Evolutionary conservation across 192 early-diverging fungal genomes (phyloP).

Genomic region (Oehlia diaphana): DNA sequence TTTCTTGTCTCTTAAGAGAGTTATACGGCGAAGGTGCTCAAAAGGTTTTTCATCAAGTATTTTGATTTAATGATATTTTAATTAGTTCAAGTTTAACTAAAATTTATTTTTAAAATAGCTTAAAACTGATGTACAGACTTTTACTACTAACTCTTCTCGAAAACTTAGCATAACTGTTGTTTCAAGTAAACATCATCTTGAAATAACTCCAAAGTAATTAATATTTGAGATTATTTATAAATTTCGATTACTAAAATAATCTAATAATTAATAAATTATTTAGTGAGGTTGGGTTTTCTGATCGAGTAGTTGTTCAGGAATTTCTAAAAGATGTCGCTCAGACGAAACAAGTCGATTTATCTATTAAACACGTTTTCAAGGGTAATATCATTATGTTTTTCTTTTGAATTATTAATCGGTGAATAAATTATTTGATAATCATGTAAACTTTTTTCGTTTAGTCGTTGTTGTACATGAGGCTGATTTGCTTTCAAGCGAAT

Average conservation of each 20-base stretch:
- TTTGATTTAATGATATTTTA: not conserved
- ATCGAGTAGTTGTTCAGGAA: conserved; percentile 91
- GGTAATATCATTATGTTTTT: conserved; percentile 41
- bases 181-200: conserved; percentile 94
- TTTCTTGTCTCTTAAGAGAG: conserved; percentile 81
- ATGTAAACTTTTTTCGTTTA: conserved; percentile 28
- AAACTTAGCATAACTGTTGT: conserved; percentile 89
- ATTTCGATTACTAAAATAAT: not conserved
- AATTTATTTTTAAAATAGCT: conserved; percentile 51
- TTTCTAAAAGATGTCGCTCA: conserved; percentile 97
- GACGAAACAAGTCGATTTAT: conserved; percentile 85
- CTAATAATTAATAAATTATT: not conserved
- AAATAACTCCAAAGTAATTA: conserved; percentile 87
- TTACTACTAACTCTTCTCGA: conserved; percentile 74
- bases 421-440: not conserved
- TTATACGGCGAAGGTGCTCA: conserved; percentile 90
- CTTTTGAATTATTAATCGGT: not conserved
- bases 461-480: conserved; percentile 96
- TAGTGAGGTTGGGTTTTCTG: conserved; percentile 94
- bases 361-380: conserved; percentile 85
- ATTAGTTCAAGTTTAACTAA: too few species aligned
- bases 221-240: not conserved
- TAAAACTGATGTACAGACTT: conserved; percentile 85
- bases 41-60: conserved; percentile 56
- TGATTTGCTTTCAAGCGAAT: conserved; percentile 82